These are phyloP conservation scores for Eremothecium cymbalariae DNA, from an alignment of 1,139 yeast species.

Conservation along the genomic window DNA sequence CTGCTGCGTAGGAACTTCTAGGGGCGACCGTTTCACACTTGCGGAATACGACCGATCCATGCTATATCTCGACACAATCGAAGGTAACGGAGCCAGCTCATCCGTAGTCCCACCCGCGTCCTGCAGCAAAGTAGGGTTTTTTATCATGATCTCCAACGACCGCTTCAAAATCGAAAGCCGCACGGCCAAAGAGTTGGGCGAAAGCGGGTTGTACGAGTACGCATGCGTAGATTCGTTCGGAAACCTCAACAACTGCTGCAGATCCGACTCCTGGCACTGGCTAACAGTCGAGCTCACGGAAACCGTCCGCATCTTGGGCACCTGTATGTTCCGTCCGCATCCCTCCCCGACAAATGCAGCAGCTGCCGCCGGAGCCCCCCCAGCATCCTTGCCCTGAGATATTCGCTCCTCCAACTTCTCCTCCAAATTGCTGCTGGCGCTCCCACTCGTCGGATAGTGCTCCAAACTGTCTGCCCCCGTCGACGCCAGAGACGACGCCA, in stretches of 20 bases:
- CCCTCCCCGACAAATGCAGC: background rate
- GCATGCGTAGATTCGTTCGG: slow-evolving; percentile 80
- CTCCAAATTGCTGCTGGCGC: background rate
- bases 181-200: slow-evolving; percentile 72
- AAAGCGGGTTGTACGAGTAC: slow-evolving; percentile 73
- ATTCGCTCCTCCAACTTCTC: background rate
- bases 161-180: slow-evolving; percentile 67
- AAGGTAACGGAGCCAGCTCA: slow-evolving; percentile 1
- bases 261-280: slow-evolving; percentile 11
- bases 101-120: slow-evolving; percentile 12
- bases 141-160: slow-evolving; percentile 52
- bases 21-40: background rate
- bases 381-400: slow-evolving; percentile 1
- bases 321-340: background rate
- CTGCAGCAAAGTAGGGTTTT: slow-evolving; percentile 26
- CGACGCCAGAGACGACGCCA: slow-evolving; percentile 2
- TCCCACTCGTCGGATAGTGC: background rate
- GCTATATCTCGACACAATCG: slow-evolving; percentile 2
- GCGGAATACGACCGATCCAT: slow-evolving; percentile 2
- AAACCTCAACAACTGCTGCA: slow-evolving; percentile 42
- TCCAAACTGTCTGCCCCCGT: slow-evolving; percentile 2
- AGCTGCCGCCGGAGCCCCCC: background rate
- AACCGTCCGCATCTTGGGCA: slow-evolving; percentile 3
- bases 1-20: slow-evolving; percentile 5
- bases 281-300: slow-evolving; percentile 4